Evolutionary conservation across 495 filamentous ascomycete species (phyloP).

Genomic region (Daldinia bambusicola): DNA sequence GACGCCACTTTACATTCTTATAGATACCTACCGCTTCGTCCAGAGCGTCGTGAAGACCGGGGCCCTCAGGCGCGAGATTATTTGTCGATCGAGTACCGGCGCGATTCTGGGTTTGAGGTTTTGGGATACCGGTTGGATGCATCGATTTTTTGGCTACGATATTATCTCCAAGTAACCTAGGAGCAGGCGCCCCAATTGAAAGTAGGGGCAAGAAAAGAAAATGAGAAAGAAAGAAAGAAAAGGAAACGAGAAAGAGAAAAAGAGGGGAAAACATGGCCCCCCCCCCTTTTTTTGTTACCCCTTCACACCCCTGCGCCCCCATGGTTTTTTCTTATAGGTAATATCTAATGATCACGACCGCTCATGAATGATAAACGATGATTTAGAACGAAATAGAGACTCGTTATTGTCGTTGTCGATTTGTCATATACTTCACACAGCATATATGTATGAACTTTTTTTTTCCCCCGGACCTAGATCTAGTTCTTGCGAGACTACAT

Average conservation of each 20-base stretch:
- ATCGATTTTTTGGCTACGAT: constrained; percentile 13
- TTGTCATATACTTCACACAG: not conserved
- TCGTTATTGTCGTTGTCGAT: constrained; percentile 42
- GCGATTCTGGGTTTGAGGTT: constrained; percentile 12
- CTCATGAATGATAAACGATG: constrained; percentile 49
- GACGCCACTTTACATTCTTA: constrained; percentile 10
- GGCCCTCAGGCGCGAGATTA: constrained; percentile 14
- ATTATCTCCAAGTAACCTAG: not conserved
- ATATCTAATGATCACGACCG: constrained; percentile 46
- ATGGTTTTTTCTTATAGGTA: constrained; percentile 25
- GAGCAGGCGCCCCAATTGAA: not conserved
- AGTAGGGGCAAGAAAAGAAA: not conserved
- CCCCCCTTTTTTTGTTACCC: too few species aligned
- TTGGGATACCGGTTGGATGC: constrained; percentile 10
- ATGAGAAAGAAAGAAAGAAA: not conserved
- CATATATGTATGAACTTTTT: constrained; percentile 4
- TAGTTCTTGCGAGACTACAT: not conserved
- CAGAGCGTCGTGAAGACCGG: constrained; percentile 9
- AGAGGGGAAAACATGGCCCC: too few species aligned
- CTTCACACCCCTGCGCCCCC: not conserved
- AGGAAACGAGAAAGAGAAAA: too few species aligned
- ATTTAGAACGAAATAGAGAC: constrained; percentile 45
- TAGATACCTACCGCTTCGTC: constrained; percentile 11
- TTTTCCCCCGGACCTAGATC: not conserved
- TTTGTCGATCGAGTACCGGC: constrained; percentile 12